Conservation (phyloP, 139 green algal genomes). For the Tetradesmus obliquus region DNA sequence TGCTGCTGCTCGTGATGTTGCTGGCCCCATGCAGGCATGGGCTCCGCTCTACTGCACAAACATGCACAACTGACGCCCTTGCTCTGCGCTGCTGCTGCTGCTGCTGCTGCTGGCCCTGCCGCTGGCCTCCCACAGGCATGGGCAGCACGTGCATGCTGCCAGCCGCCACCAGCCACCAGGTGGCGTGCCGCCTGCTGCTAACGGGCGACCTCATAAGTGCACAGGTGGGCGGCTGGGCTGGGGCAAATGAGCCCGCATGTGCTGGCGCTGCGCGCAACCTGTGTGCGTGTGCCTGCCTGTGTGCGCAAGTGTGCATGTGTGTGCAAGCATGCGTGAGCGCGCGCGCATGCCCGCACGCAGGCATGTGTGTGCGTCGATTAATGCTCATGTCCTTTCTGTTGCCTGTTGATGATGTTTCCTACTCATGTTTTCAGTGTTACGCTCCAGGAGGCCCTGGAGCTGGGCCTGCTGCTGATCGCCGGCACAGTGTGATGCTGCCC, state of each 20-base stretch:
- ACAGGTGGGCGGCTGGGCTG: not conserved
- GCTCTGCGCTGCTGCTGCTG: not conserved
- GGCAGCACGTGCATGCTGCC: constrained; percentile 32
- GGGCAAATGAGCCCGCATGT: not conserved
- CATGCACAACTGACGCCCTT: not conserved
- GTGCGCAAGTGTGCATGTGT: too few species aligned
- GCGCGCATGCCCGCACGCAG: too few species aligned
- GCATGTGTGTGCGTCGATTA: too few species aligned
- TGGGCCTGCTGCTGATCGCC: too few species aligned
- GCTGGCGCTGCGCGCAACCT: not conserved
- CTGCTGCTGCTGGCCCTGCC: not conserved
- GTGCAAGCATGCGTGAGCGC: too few species aligned
- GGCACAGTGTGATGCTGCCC: not conserved
- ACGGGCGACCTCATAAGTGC: constrained; percentile 34
- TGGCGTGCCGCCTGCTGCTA: constrained; percentile 41
- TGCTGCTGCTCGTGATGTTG: not conserved
- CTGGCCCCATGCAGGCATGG: too few species aligned
- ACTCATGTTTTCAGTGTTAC: too few species aligned
- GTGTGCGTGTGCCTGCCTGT: too few species aligned
- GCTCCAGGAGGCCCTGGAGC: too few species aligned
- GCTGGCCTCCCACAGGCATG: constrained; percentile 9
- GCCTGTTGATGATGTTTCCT: too few species aligned
- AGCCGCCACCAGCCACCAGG: constrained; percentile 8
- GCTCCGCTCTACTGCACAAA: too few species aligned
- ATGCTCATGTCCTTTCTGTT: too few species aligned